phyloP scores from a whole-genome alignment of 495 filamentous ascomycete genomes.

The Xanthoparmelia taractica region DNA sequence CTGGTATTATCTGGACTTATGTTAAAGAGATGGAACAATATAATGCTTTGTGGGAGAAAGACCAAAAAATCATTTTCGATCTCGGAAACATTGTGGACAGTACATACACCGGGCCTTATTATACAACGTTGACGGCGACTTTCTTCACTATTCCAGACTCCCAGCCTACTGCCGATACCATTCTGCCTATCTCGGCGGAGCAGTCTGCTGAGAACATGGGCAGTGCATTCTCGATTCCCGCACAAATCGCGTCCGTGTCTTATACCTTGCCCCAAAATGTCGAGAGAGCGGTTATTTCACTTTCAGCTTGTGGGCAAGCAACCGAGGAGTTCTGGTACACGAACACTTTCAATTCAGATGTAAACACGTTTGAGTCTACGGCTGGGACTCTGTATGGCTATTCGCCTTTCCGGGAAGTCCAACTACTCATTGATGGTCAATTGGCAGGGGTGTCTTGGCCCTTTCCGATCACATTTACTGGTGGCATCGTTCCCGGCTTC shows the following conservation, averaged over 20 bases:
- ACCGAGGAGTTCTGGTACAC: conserved; percentile 86
- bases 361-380: conserved; percentile 49
- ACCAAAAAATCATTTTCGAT: conserved; percentile 76
- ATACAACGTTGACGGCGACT: conserved; percentile 71
- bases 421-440: conserved; percentile 67
- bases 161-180: conserved; percentile 50
- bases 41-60: conserved; percentile 54
- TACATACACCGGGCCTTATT: conserved; percentile 72
- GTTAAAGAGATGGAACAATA: conserved; percentile 78
- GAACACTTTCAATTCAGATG: conserved; percentile 63
- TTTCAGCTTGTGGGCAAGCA: conserved; percentile 71
- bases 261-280: conserved; percentile 55
- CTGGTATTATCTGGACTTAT: conserved; percentile 69
- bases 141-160: conserved; percentile 53
- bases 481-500: conserved; percentile 71
- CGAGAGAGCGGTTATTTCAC: conserved; percentile 63
- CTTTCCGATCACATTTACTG: conserved; percentile 82
- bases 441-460: conserved; percentile 79
- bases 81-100: conserved; percentile 69
- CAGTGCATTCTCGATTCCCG: conserved; percentile 65
- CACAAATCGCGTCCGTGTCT: conserved; percentile 47
- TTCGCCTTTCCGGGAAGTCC: conserved; percentile 71
- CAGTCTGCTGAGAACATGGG: conserved; percentile 44
- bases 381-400: conserved; percentile 58
- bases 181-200: conserved; percentile 68